Percentiles rank a stretch among this genome's conserved stretches.
These are phyloP conservation scores for Thraustotheca clavata DNA, from an alignment of 352 stramenopile species.

Conservation along the genomic window DNA sequence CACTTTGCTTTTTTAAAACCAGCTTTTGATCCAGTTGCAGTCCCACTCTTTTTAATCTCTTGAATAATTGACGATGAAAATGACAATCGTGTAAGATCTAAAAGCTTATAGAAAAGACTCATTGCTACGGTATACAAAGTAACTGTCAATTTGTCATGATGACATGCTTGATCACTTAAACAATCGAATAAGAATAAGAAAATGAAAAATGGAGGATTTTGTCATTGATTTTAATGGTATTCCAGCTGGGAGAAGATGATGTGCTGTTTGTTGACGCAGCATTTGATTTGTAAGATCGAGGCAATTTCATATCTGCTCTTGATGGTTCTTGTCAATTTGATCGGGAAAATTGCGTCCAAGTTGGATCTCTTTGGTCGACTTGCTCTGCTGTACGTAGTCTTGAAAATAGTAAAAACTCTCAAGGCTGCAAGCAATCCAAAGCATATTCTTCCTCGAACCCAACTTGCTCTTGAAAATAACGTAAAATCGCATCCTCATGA, in stretches of 20 bases:
- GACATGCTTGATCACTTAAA: too few species aligned
- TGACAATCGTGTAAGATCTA: too few species aligned
- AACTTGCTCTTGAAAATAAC: slow-evolving; percentile 2
- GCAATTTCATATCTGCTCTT: not conserved
- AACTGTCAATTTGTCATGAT: too few species aligned
- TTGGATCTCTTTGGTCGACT: slow-evolving; percentile 8
- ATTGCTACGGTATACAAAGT: too few species aligned
- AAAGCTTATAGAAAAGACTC: too few species aligned
- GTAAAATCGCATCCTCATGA: not conserved
- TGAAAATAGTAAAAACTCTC: not conserved
- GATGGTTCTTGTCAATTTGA: not conserved
- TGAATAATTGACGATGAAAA: too few species aligned
- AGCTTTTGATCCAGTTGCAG: slow-evolving; percentile 1
- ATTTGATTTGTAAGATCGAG: not conserved
- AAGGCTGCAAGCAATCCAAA: not conserved
- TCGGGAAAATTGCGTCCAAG: slow-evolving; percentile 5
- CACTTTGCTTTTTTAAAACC: not conserved
- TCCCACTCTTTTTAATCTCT: too few species aligned
- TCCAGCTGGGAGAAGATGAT: not conserved
- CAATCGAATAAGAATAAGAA: too few species aligned
- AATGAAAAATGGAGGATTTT: too few species aligned
- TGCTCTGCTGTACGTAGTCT: slow-evolving; percentile 2
- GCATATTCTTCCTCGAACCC: not conserved
- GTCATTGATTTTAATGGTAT: too few species aligned
- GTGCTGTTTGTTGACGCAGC: slow-evolving; percentile 7